These are phyloP conservation scores for Globomyces sp. DNA, from an alignment of 371 early-diverging fungal species.

Conservation along the genomic window DNA sequence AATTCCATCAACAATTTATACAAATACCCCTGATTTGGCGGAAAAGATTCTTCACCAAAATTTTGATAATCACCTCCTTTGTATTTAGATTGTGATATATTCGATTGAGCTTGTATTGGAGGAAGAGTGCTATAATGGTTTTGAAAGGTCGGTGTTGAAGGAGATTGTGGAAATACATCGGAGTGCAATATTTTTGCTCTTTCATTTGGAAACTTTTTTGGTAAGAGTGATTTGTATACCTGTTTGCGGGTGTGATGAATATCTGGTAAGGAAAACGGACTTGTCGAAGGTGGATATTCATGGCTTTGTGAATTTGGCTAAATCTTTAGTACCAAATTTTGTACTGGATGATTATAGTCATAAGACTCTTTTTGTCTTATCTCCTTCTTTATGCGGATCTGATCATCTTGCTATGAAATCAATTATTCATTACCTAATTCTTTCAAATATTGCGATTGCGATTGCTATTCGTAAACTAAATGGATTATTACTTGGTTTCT, in stretches of 20 bases:
- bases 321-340: no score
- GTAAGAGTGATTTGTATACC: no score
- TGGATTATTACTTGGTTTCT: background rate
- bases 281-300: background rate
- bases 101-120: background rate
- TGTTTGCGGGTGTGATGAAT: slow-evolving; percentile 7
- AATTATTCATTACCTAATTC: background rate
- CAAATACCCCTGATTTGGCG: background rate
- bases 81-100: background rate
- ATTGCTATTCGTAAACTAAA: background rate
- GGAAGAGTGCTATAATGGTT: background rate
- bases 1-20: background rate
- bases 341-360: background rate
- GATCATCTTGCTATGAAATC: slow-evolving; percentile 4
- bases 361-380: slow-evolving; percentile 7
- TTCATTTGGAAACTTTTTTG: background rate
- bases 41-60: background rate
- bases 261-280: background rate
- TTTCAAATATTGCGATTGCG: slow-evolving; percentile 6
- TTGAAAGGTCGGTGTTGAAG: background rate
- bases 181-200: slow-evolving; percentile 5
- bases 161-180: background rate
- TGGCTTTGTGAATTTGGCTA: background rate
- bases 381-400: slow-evolving; percentile 14
- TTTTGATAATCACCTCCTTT: background rate